These are phyloP conservation scores for Chalciporus sp. DNA, from an alignment of 1,284 basidiomycete genomes.

Conservation along the genomic window DNA sequence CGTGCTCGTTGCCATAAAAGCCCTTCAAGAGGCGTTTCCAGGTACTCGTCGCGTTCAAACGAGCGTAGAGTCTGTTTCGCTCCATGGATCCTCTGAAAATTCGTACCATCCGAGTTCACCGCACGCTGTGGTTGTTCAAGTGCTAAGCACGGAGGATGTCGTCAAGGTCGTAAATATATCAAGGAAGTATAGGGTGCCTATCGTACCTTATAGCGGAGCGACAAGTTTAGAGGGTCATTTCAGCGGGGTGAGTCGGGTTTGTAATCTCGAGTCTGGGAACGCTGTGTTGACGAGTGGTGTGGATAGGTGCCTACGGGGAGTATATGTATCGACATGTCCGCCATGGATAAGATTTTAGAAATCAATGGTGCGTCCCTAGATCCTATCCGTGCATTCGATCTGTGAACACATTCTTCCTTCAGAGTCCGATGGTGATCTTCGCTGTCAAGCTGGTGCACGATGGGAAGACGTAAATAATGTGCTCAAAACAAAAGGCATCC, in stretches of 20 bases:
- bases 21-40: conserved; percentile 52
- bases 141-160: conserved; percentile 56
- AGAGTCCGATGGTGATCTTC: conserved; percentile 71
- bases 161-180: conserved; percentile 60
- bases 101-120: conserved; percentile 68
- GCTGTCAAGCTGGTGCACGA: conserved; percentile 79
- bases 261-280: background rate
- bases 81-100: conserved; percentile 67
- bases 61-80: conserved; percentile 49
- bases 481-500: conserved; percentile 68
- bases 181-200: conserved; percentile 53
- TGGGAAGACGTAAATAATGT: conserved; percentile 89
- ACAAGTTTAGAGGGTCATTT: conserved; percentile 59
- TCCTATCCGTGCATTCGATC: background rate
- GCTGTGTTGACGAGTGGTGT: background rate
- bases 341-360: conserved; percentile 64
- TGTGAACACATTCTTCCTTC: background rate
- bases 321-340: conserved; percentile 68
- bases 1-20: conserved; percentile 54
- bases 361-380: conserved; percentile 41
- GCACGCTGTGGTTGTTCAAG: conserved; percentile 63
- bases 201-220: conserved; percentile 62
- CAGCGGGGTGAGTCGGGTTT: conserved; percentile 36
- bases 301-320: conserved; percentile 52
- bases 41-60: conserved; percentile 49